A percentile compares a stretch with the other conserved stretches of the same genome.
phyloP scores from a whole-genome alignment of 208 protist species.

The Crithidia sp. region DNA sequence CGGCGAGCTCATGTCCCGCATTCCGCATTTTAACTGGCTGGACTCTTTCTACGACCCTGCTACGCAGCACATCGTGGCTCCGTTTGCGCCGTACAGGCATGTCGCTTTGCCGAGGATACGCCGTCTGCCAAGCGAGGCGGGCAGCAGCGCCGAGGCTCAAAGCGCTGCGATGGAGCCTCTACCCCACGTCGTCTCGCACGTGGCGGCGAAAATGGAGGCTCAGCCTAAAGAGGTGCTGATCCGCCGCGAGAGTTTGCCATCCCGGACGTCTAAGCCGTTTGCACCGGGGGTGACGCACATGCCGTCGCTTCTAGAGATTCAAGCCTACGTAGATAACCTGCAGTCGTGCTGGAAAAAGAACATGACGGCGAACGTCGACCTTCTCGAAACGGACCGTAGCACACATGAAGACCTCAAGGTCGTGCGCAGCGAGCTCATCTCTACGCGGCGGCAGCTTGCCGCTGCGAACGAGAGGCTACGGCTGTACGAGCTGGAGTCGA shows the following conservation, averaged over 20 bases:
- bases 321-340: slow-evolving; percentile 81
- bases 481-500: slow-evolving; percentile 69
- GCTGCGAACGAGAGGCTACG: slow-evolving; percentile 68
- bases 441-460: slow-evolving; percentile 45
- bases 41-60: slow-evolving; percentile 84
- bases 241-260: slow-evolving; percentile 52
- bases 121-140: not conserved
- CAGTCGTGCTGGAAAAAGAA: slow-evolving; percentile 82
- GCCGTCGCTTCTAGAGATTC: slow-evolving; percentile 79
- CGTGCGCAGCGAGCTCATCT: slow-evolving; percentile 49
- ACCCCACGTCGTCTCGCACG: slow-evolving; percentile 1
- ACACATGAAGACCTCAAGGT: slow-evolving; percentile 65
- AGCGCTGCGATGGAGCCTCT: not conserved
- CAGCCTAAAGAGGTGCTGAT: slow-evolving; percentile 44
- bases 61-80: slow-evolving; percentile 84
- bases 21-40: slow-evolving; percentile 78
- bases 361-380: slow-evolving; percentile 58
- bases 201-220: slow-evolving; percentile 30
- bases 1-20: slow-evolving; percentile 75
- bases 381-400: slow-evolving; percentile 61
- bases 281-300: slow-evolving; percentile 47
- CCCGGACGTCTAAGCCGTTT: slow-evolving; percentile 34
- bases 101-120: slow-evolving; percentile 18
- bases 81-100: slow-evolving; percentile 61
- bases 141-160: not conserved